Evolutionary conservation across 2,329 filamentous ascomycete species (phyloP), one percentile per base, ranked within the genome.

Genomic region (Neophaeococcomyces mojaviensis): DNA sequence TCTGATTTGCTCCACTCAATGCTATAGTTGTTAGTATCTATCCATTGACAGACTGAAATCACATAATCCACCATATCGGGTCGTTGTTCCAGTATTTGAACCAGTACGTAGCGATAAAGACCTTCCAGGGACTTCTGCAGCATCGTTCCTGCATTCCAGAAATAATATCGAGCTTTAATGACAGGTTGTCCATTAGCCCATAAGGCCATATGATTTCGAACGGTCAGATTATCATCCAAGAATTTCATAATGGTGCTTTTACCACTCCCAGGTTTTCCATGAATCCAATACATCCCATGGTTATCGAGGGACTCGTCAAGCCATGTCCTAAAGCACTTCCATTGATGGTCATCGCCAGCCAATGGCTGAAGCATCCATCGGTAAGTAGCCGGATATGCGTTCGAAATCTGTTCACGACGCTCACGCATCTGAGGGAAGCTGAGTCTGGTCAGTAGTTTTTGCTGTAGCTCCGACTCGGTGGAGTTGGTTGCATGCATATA

Each of bases 191-290:
- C 19, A 8, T 32, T 32, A 10, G 36, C 13, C 48, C 48, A 50
- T 5, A 2, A 7, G 1, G 3, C 4, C n/a, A 50, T 15, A 13
- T 9, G 16, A 3, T 37, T 16, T 6, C 18, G 7, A 15, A 32
- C 36, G 10, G 3, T 8, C 3, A 18, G 7, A 13, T 47, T 39
- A 2, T 33, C 15, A 10, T 34, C 3, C 4, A 50, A 12, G 19
- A 35, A 50, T 32, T 50, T 50, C 44, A 50, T 50, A 12, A 50
- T 34, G 5, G 48, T 50, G 15, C 35, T 43, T 22, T 50, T 50
- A 10, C 48, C 48, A n/a, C 35, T 43, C 12, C 44, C 48, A 26
- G 48, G 44, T 26, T 47, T 50, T 20, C 48, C 48, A 22, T 40
- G 28, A 20, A 47, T 39, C 44, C 39, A 50, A 22, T 50, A 50